Evolutionary conservation across 495 filamentous ascomycete species (phyloP), one percentile per base, ranked within the genome.

Genomic region (Talaromyces liani): DNA sequence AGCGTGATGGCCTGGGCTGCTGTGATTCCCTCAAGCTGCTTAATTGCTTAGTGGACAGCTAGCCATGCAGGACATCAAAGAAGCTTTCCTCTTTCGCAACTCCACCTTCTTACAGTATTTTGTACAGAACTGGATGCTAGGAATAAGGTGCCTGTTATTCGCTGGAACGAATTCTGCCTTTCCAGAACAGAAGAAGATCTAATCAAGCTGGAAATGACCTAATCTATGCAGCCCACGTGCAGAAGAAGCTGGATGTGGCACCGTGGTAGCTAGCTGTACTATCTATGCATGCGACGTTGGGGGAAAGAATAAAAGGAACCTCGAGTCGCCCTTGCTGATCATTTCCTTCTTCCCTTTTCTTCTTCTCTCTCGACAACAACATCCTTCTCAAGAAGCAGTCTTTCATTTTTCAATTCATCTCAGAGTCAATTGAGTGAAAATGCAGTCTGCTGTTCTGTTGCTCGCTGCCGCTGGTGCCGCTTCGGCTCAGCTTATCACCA

Each of bases 401-500:
- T 27, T 27, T 18, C 45, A 49, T 49, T 20, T 16, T 41, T 41
- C 36, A 41, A 16, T 41, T 16, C 36, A 41, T 41, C 1, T 49
- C 45, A 9, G 2, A 20, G 4, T 49, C 45, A 49, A 49, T 49
- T 22, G 45, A 18, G 5, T 34, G 25, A 62, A 49, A 22, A 62
- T 62, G 60, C 60, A 62, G 45, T 54, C 45, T 62, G 45, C 60
- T 16, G 4, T 53, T 33, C 45, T 62, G 60, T 62, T 75, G 49
- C 62, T 68, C 45, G 65, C 67, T 41, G 63, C 66, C 29, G 62
- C 71, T 58, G 66, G 73, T 47, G 57, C 72, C 57, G 69, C 66
- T 25, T 60, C 66, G 36, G 76, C 76, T 60, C 70, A 72, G 67
- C 71, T 69, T 24, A 65, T 57, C 31, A 68, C 71, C 14, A 66